Evolutionary conservation across 768 basidiomycete genomes (phyloP), one percentile per base, ranked within the genome.

Genomic region (Rickenella mellea): DNA sequence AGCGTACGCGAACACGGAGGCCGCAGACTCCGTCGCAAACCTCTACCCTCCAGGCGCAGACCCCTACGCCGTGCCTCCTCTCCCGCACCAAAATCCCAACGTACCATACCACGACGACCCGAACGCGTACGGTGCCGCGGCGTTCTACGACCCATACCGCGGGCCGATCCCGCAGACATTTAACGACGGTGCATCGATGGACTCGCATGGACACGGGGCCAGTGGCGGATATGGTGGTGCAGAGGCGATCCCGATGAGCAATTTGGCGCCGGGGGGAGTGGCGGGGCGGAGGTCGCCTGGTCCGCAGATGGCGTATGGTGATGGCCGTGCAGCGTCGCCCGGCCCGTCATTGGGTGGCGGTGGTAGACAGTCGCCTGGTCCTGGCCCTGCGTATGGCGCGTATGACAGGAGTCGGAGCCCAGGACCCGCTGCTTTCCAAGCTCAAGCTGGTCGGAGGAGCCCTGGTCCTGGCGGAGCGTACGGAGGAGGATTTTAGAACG

Each of bases 1-100:
- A 12, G 19, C 27, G 27, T 19, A 37, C 21, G 17, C 33, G 33
- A 17, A 36, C 19, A 55, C 60, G 20, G 70, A 70, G 14, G 60
- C 55, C 5, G 55, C 49, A 61, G 76, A 59, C 56, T 84, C 64
- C 44, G 62, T 58, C 24, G 63, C 64, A 46, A 71, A 64, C 36
- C 55, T 65, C 42, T 66, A 69, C 31, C 52, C 57, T 10, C 14
- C 49, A 27, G 49, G 53, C n/a, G 44, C 48, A 8, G 86, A 89
- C 50, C 85, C 86, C 2, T 90, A 89, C 57, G 83, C 87, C 12
- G 78, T 88, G 1, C 86, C 88, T 2, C 86, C 86, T 12, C 67
- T 87, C 17, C 86, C 86, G 9, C 83, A 87, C 49, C 64, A 84
- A 35, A 84, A 89, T 55, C 85, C 86, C 5, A 82, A 74, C 57